phyloP scores from a whole-genome alignment of 2,329 filamentous ascomycete species.

The Plectosphaerella plurivora region DNA sequence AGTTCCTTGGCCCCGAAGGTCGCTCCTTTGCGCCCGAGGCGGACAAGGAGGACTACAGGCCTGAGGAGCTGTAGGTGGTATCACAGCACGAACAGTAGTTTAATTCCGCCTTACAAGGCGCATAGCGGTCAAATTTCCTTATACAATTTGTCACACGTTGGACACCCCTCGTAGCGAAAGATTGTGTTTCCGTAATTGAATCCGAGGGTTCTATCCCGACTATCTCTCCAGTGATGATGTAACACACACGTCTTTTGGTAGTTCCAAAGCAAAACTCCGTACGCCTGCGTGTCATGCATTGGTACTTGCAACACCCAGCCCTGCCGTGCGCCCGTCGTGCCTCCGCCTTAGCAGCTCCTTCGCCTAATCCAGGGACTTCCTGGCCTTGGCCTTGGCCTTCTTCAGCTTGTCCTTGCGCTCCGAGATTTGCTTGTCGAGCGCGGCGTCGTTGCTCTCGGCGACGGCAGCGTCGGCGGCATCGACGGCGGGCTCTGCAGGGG shows the following conservation, averaged over 20 bases:
- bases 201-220: not conserved
- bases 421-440: constrained; percentile 55
- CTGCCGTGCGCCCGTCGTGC: constrained; percentile 1
- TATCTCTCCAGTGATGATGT: constrained; percentile 2
- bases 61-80: constrained; percentile 30
- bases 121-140: too few relatives aligned
- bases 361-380: constrained; percentile 40
- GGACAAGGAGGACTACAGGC: constrained; percentile 8
- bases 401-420: constrained; percentile 52
- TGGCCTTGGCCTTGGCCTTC: constrained; percentile 56
- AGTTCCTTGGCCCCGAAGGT: constrained; percentile 58
- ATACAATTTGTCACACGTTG: constrained; percentile 3
- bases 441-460: constrained; percentile 44
- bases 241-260: constrained; percentile 5
- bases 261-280: constrained; percentile 11
- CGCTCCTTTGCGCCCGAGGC: constrained; percentile 26
- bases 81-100: not conserved
- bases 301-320: constrained; percentile 7
- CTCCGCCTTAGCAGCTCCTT: constrained; percentile 15
- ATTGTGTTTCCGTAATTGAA: too few relatives aligned
- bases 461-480: constrained; percentile 11
- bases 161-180: constrained; percentile 8
- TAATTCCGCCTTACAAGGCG: not conserved
- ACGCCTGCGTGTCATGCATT: constrained; percentile 14
- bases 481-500: constrained; percentile 3